phyloP scores from a whole-genome alignment of 176 grass and related monocot species.

The Bothriochloa decipiens region DNA sequence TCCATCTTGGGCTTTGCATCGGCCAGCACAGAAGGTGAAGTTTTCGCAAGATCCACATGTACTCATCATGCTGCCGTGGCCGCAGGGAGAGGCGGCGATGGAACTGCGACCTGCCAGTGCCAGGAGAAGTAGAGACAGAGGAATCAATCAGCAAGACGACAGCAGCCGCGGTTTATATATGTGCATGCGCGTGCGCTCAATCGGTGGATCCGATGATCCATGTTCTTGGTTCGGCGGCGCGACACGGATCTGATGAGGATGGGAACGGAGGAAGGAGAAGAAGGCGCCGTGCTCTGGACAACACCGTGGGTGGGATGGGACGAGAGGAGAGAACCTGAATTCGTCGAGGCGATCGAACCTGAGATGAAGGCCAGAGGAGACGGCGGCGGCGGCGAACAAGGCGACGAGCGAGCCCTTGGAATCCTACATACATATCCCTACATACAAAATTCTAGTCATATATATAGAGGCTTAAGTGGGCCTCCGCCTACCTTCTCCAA shows the following conservation, averaged over 20 bases:
- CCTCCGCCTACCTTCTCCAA: no score
- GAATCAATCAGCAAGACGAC: background rate
- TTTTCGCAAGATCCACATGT: background rate
- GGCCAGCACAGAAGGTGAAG: background rate
- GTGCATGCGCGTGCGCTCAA: background rate
- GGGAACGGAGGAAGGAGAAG: background rate
- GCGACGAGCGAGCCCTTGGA: background rate
- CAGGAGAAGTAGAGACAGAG: no score
- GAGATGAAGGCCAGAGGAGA: background rate
- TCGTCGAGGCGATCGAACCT: background rate
- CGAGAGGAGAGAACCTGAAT: background rate
- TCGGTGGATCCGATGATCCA: background rate
- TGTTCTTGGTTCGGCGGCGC: background rate
- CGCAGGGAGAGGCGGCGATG: background rate
- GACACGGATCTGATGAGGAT: background rate
- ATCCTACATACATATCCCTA: no score
- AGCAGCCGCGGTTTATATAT: no score
- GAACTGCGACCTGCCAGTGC: background rate
- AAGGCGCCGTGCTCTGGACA: background rate
- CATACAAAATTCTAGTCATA: no score
- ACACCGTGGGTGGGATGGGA: no score
- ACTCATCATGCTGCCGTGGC: background rate
- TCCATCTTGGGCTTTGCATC: background rate
- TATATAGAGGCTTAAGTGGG: no score
- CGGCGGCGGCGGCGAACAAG: background rate